Evolutionary conservation across 1,284 basidiomycete species (phyloP).

Genomic region (Sporisorium iseilematis-ciliati): DNA sequence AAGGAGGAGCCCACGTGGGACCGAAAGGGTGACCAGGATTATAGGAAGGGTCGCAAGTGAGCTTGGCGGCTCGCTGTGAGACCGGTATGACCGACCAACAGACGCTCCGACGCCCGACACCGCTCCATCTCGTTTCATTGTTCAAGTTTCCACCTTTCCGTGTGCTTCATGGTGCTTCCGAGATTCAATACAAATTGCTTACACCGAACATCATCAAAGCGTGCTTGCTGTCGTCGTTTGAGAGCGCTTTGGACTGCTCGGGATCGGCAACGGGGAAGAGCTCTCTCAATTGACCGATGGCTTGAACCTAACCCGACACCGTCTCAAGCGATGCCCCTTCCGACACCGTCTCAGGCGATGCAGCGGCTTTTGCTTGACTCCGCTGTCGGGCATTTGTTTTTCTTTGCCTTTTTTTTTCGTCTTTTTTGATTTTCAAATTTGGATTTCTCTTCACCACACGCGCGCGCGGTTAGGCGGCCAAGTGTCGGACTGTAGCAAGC

Average conservation of each 20-base stretch:
- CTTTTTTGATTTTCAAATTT: background rate
- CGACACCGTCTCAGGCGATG: background rate
- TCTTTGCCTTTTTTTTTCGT: background rate
- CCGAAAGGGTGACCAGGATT: conserved; percentile 58
- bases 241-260: background rate
- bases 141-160: background rate
- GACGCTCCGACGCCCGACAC: background rate
- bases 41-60: conserved; percentile 47
- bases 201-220: background rate
- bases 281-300: too few species aligned
- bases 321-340: too few species aligned
- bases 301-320: too few species aligned
- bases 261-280: background rate
- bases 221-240: background rate
- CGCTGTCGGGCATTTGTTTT: too few species aligned
- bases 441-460: background rate
- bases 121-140: background rate
- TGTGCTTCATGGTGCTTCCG: background rate
- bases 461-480: background rate
- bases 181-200: conserved; percentile 1
- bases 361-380: background rate
- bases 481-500: background rate
- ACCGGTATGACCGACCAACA: too few species aligned
- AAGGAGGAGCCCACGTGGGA: conserved; percentile 62
- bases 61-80: background rate